These are phyloP conservation scores for Boletus rubroflammeus DNA, from an alignment of 768 basidiomycete species.

Conservation along the genomic window DNA sequence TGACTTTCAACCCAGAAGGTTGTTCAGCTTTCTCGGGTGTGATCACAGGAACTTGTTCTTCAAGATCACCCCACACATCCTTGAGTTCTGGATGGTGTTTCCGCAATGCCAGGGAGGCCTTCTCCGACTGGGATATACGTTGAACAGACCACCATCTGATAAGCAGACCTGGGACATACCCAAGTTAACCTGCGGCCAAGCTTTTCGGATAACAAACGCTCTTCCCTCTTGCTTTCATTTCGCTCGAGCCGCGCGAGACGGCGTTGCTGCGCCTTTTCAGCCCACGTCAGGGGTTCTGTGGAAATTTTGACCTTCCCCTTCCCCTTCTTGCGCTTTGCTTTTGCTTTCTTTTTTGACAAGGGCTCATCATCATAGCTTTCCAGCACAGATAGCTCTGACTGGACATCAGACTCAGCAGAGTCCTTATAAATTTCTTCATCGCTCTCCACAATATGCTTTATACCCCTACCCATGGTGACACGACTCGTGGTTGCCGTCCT, in stretches of 20 bases:
- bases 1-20: slow-evolving; percentile 78
- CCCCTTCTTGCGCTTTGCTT: slow-evolving; percentile 24
- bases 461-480: slow-evolving; percentile 36
- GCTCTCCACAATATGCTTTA: not conserved
- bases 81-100: slow-evolving; percentile 76
- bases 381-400: slow-evolving; percentile 8
- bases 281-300: slow-evolving; percentile 4
- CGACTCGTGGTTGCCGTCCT: slow-evolving; percentile 40
- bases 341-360: slow-evolving; percentile 31
- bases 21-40: slow-evolving; percentile 71
- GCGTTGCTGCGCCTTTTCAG: slow-evolving; percentile 6
- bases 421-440: slow-evolving; percentile 10
- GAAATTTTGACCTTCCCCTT: slow-evolving; percentile 6
- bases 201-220: slow-evolving; percentile 46
- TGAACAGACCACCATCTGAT: slow-evolving; percentile 6
- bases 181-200: slow-evolving; percentile 74
- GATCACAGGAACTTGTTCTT: slow-evolving; percentile 55
- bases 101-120: slow-evolving; percentile 55
- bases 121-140: slow-evolving; percentile 59
- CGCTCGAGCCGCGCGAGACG: slow-evolving; percentile 20
- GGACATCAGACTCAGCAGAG: slow-evolving; percentile 1
- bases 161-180: slow-evolving; percentile 37
- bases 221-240: slow-evolving; percentile 41
- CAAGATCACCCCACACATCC: slow-evolving; percentile 86
- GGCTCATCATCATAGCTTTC: slow-evolving; percentile 17